Evolutionary conservation across 2,329 filamentous ascomycete genomes (phyloP).

Genomic region (Alternaria solani): DNA sequence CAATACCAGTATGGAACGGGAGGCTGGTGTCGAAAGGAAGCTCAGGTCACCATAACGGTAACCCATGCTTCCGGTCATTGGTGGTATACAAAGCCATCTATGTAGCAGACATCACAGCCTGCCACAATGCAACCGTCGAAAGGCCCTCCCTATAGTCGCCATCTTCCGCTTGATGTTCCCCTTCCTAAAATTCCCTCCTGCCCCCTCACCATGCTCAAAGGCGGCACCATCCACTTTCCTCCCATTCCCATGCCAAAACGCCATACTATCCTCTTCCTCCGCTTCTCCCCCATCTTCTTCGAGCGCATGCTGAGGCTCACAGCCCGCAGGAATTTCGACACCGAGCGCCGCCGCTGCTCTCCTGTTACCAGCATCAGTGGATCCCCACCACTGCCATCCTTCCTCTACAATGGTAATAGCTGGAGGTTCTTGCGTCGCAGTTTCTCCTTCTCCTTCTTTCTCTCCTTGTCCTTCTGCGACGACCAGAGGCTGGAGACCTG

Average conservation of each 20-base stretch:
- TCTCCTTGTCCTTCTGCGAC: background rate
- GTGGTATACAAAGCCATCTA: no score
- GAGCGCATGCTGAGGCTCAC: background rate
- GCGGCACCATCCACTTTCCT: background rate
- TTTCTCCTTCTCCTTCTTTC: background rate
- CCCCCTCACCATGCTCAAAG: background rate
- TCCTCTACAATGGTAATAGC: background rate
- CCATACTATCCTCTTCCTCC: background rate
- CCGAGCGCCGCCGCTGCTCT: background rate
- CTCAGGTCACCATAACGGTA: no score
- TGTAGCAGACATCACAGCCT: no score
- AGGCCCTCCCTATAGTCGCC: background rate
- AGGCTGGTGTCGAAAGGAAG: no score
- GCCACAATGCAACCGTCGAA: background rate
- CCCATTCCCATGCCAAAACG: background rate
- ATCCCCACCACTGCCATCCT: background rate
- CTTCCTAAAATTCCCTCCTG: no score
- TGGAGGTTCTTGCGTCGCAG: rapidly evolving
- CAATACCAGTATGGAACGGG: no score
- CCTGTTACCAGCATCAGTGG: rapidly evolving
- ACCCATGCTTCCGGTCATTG: no score
- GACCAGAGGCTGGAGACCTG: background rate
- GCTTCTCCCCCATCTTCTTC: no score
- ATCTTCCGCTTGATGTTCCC: background rate
- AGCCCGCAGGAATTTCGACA: background rate